Evolutionary conservation across 1,284 basidiomycete species (phyloP).

Genomic region (Ustanciosporium gigantosporum): DNA sequence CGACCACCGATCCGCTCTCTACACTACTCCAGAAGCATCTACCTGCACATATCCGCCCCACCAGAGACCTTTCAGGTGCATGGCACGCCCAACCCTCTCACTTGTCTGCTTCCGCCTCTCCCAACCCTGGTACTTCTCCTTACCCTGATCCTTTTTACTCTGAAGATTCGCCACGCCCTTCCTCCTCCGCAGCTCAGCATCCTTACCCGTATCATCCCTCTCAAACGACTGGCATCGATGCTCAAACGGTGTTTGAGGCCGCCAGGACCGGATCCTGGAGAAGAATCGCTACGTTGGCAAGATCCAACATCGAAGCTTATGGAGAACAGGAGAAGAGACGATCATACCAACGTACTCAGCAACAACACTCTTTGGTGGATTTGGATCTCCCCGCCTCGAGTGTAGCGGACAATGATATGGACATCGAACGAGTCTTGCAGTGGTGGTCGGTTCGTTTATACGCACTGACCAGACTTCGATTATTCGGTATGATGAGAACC

Average conservation of each 20-base stretch:
- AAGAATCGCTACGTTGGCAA: slow-evolving; percentile 15
- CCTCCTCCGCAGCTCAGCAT: not conserved
- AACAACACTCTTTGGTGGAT: not conserved
- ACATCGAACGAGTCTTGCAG: slow-evolving; percentile 4
- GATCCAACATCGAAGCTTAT: slow-evolving; percentile 5
- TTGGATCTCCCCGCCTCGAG: not conserved
- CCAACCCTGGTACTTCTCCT: slow-evolving; percentile 4
- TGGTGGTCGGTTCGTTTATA: slow-evolving; percentile 43
- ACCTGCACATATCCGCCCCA: slow-evolving; percentile 21
- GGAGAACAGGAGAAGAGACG: not conserved
- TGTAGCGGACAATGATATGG: not conserved
- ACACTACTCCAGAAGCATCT: slow-evolving; percentile 36
- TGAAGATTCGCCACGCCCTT: not conserved
- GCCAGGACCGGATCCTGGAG: slow-evolving; percentile 22
- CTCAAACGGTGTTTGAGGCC: slow-evolving; percentile 7
- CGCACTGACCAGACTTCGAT: slow-evolving; percentile 19
- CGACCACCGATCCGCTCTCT: slow-evolving; percentile 28
- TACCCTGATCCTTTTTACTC: slow-evolving; percentile 12
- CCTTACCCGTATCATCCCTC: too few species aligned
- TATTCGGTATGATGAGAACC: slow-evolving; percentile 24
- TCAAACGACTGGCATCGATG: not conserved
- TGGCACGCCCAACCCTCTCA: slow-evolving; percentile 8
- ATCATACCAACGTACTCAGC: not conserved
- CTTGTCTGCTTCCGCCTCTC: not conserved
- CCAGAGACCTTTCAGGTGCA: slow-evolving; percentile 3